Conservation (phyloP, 441 rosid species). For the Cnidoscolus chayamansa region DNA sequence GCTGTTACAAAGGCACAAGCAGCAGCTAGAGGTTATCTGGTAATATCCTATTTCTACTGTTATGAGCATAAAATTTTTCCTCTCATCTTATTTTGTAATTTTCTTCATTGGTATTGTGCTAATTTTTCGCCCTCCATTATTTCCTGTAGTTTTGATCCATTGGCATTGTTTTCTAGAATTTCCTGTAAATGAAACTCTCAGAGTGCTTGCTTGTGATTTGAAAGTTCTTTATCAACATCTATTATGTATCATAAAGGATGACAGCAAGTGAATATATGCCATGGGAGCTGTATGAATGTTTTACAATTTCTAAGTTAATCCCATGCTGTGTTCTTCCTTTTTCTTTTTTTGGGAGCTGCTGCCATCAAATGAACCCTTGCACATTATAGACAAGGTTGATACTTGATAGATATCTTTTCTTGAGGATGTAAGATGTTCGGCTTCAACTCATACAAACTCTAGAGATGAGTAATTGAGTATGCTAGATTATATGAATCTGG, state of each 20-base stretch:
- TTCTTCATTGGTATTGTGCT: not conserved
- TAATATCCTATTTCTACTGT: conserved; percentile 26
- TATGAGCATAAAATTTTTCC: not conserved
- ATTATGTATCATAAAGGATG: not conserved
- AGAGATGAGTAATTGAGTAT: not conserved
- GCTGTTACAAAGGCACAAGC: conserved; percentile 74
- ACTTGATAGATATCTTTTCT: not conserved
- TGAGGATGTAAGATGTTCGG: not conserved
- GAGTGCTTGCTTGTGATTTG: not conserved
- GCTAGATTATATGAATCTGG: not conserved
- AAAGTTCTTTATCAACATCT: not conserved
- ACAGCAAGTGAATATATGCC: not conserved
- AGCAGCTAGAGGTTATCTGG: conserved; percentile 79
- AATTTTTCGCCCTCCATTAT: not conserved
- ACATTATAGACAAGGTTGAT: not conserved
- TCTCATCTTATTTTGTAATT: not conserved
- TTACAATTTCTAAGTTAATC: not conserved
- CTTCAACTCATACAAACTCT: not conserved
- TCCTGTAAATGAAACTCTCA: not conserved
- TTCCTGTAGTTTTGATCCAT: not conserved
- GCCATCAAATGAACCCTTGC: not conserved
- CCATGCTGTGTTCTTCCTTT: not conserved
- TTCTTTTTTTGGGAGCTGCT: not conserved
- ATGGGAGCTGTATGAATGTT: not conserved
- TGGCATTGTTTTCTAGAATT: not conserved